Evolutionary conservation across 169 alveolate species (phyloP), one percentile per base, ranked within the genome.

Genomic region (Perkinsus chesapeaki): DNA sequence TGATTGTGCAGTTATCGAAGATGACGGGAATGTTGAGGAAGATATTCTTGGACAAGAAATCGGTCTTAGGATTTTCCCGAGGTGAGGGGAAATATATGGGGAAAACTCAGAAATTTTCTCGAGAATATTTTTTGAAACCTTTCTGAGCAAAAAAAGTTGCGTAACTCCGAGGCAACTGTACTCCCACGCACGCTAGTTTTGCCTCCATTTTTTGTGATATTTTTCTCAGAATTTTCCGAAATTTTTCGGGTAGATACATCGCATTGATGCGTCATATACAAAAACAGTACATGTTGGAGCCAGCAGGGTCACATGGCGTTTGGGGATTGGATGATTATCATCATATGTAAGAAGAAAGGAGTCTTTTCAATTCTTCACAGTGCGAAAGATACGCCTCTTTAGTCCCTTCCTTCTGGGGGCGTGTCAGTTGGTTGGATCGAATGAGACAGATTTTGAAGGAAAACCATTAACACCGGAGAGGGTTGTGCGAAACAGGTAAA

Each of bases 221-320:
- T 12, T n/a, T n/a, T n/a, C n/a, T n/a, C n/a, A 43, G 16, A 39
- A 10, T 37, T 39, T 94, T 31, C 94, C 92, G 92, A 93, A 92
- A 19, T 92, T 95, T 36, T 93, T 95, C 92, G 73, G 60, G 93
- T 92, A 98, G 99, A 92, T 99, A 99, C 95, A 96, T 99, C 39
- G 96, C 96, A 73, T 96, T 99, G 48, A 98, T 98, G 94, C 98
- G 99, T 94, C 96, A 97, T 93, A 96, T 99, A 39, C 98, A 98
- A 95, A 96, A 96, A 48, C 95, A 97, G 72, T 99, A 99, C 95
- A 97, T 97, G 91, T 98, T 99, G 39, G 99, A 99, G 95, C 99
- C 99, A 3, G 99, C 99, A 0, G 99, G 99, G 10, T 98, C 99
- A 39, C 99, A 99, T 94, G 99, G 99, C 7, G 99, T 99, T 47